These are phyloP conservation scores for Tetraselmis striata DNA, from an alignment of 139 green algal species.

Conservation along the genomic window DNA sequence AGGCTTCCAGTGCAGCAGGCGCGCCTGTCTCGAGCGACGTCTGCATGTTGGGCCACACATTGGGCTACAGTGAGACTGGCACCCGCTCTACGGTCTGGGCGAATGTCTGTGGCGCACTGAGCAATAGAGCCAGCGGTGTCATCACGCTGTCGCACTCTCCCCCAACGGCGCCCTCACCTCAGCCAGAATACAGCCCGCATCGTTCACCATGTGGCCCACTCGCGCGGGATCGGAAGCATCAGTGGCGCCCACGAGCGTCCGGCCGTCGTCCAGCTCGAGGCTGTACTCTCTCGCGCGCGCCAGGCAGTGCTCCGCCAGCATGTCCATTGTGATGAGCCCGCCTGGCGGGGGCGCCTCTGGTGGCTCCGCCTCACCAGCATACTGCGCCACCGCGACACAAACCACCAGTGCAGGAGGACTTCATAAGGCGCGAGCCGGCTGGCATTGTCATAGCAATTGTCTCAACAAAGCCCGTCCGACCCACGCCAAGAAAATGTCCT, in stretches of 20 bases:
- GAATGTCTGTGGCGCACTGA: too few relatives aligned
- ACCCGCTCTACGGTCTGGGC: too few relatives aligned
- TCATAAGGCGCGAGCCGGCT: background rate
- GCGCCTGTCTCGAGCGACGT: background rate
- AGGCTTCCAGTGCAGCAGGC: background rate
- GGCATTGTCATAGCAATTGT: too few relatives aligned
- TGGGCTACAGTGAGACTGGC: too few relatives aligned
- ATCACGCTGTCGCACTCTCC: too few relatives aligned
- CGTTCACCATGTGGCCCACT: background rate
- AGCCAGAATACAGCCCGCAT: background rate
- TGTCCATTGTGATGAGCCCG: background rate
- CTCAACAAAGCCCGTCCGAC: too few relatives aligned
- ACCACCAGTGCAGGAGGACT: too few relatives aligned
- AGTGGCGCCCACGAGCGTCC: background rate
- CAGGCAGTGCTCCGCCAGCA: background rate
- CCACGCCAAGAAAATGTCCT: too few relatives aligned
- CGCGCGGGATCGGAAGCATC: background rate
- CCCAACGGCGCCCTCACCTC: too few relatives aligned
- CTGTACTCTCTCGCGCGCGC: background rate
- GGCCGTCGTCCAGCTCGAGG: background rate
- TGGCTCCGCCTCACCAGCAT: background rate
- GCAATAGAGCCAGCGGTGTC: too few relatives aligned
- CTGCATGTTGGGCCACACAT: too few relatives aligned
- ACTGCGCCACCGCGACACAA: too few relatives aligned
- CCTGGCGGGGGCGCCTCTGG: background rate